Conservation (phyloP, 805 yeast genomes). For the Nakazawaea populi region DNA sequence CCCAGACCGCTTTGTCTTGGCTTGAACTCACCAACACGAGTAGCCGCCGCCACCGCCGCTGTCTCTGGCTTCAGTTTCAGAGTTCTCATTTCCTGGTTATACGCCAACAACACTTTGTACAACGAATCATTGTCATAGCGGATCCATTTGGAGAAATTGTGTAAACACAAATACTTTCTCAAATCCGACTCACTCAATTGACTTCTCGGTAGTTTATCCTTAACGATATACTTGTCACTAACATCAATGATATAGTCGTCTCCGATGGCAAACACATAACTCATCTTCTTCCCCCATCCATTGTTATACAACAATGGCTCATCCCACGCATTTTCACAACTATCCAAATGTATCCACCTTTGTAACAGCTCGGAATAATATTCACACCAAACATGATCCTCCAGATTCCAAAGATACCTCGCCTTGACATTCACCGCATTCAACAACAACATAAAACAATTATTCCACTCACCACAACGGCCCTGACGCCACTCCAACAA, state of each 20-base stretch:
- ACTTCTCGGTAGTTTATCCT: slow-evolving; percentile 39
- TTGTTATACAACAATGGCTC: slow-evolving; percentile 69
- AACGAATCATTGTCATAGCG: slow-evolving; percentile 28
- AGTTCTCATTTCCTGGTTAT: slow-evolving; percentile 26
- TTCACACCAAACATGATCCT: slow-evolving; percentile 97
- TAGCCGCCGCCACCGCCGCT: neutral
- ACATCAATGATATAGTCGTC: slow-evolving; percentile 63
- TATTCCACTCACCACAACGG: slow-evolving; percentile 95
- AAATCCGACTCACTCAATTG: slow-evolving; percentile 36
- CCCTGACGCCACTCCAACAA: slow-evolving; percentile 63
- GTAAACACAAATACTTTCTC: slow-evolving; percentile 23
- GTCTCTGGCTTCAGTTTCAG: slow-evolving; percentile 1
- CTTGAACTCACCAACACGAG: slow-evolving; percentile 17
- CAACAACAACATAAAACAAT: slow-evolving; percentile 67
- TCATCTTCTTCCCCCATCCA: slow-evolving; percentile 95
- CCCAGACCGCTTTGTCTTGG: slow-evolving; percentile 74
- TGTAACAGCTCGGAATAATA: slow-evolving; percentile 54
- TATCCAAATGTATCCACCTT: slow-evolving; percentile 85
- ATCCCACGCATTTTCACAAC: slow-evolving; percentile 84
- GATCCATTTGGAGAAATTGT: slow-evolving; percentile 31
- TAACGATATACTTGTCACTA: slow-evolving; percentile 55
- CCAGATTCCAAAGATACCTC: slow-evolving; percentile 80
- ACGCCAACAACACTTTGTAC: slow-evolving; percentile 29
- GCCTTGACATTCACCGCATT: slow-evolving; percentile 59
- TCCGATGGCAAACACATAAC: slow-evolving; percentile 72